Evolutionary conservation across 305 asterid genomes (phyloP).

Genomic region (Fraxinus nigra): DNA sequence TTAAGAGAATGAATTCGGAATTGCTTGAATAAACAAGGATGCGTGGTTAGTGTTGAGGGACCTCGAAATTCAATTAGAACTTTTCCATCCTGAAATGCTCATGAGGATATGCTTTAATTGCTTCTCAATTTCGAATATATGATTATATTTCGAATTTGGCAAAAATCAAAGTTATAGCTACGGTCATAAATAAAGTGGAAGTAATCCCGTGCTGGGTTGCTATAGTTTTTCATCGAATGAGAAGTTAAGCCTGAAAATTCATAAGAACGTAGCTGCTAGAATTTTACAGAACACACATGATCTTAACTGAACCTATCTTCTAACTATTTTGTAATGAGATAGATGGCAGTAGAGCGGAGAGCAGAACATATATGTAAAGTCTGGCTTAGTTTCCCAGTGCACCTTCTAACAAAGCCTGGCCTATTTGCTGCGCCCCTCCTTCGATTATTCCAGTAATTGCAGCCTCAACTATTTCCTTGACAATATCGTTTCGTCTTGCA

Average conservation of each 20-base stretch:
- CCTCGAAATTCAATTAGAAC: no score
- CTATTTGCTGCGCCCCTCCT: slow-evolving; percentile 17
- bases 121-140: no score
- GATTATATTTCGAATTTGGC: no score
- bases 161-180: no score
- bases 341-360: neutral
- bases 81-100: no score
- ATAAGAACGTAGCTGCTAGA: neutral
- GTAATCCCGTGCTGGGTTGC: neutral
- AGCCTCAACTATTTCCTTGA: slow-evolving; percentile 1
- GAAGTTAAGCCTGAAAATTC: neutral
- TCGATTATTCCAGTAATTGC: slow-evolving; percentile 14
- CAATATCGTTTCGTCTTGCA: slow-evolving; percentile 8
- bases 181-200: neutral
- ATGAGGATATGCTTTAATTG: no score
- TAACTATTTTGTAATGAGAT: neutral
- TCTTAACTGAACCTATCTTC: neutral
- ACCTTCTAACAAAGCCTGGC: slow-evolving; percentile 16
- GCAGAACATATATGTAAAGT: neutral
- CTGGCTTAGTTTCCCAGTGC: slow-evolving; percentile 15
- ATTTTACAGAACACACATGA: neutral
- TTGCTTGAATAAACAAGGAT: no score
- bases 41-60: no score
- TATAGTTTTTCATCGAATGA: neutral
- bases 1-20: neutral